Percentiles rank a stretch among this genome's conserved stretches.
These are phyloP conservation scores for Bruguiera hainesii DNA, from an alignment of 441 rosid genomes.

Conservation along the genomic window DNA sequence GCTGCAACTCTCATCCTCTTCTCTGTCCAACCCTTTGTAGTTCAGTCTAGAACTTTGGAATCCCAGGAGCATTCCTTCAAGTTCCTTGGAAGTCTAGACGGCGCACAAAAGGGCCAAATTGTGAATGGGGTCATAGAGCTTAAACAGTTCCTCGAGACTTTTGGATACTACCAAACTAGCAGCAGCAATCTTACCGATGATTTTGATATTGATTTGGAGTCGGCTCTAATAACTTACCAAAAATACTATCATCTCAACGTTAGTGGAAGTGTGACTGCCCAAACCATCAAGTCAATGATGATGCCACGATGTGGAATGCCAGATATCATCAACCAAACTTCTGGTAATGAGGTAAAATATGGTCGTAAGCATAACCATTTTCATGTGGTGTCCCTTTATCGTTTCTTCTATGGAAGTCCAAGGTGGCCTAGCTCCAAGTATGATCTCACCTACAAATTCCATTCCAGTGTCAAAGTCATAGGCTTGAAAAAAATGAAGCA, in stretches of 20 bases:
- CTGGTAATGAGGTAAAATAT: too few species aligned
- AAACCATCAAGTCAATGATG: conserved; percentile 23
- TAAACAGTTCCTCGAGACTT: conserved; percentile 17
- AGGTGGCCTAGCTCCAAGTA: too few species aligned
- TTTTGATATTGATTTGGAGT: conserved; percentile 29
- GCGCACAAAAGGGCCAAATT: conserved; percentile 18
- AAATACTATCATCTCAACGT: conserved; percentile 22
- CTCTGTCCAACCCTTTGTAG: neutral
- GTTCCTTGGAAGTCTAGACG: conserved; percentile 14
- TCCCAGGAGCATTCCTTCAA: neutral
- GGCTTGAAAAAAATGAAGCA: too few species aligned
- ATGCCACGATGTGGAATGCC: conserved; percentile 31
- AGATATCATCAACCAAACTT: conserved; percentile 10
- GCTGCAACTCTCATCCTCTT: neutral
- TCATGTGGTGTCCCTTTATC: too few species aligned
- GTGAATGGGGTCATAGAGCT: conserved; percentile 19
- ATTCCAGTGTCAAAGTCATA: too few species aligned
- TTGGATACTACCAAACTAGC: conserved; percentile 13
- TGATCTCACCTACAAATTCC: too few species aligned
- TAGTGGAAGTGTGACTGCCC: conserved; percentile 26
- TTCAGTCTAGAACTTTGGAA: neutral
- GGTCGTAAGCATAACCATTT: too few species aligned
- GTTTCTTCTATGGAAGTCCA: too few species aligned
- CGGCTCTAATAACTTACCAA: conserved; percentile 33
- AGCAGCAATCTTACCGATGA: conserved; percentile 14